Evolutionary conservation across 2,329 filamentous ascomycete genomes (phyloP).

Genomic region (Tolypocladium sp.): DNA sequence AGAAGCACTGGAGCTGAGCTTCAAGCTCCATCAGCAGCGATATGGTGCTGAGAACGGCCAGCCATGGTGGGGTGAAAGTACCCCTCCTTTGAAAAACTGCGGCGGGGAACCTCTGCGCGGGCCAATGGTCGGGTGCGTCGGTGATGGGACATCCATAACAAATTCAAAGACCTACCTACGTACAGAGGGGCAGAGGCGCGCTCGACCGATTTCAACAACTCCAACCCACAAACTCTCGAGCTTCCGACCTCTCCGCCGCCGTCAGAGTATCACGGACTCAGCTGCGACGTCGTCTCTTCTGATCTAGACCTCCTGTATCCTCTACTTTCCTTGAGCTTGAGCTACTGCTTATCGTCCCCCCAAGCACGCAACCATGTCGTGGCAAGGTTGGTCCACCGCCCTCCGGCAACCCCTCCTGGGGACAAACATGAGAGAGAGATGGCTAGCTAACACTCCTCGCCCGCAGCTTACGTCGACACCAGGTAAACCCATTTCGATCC

Average conservation of each 20-base stretch:
- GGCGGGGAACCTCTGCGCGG: conserved; percentile 5
- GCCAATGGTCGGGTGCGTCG: not conserved
- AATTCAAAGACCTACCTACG: not conserved
- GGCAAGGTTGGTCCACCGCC: conserved; percentile 52
- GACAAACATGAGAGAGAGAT: conserved; percentile 5
- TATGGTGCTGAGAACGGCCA: not conserved
- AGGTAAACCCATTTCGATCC: conserved; percentile 27
- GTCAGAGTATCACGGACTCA: not conserved
- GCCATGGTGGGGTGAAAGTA: conserved; percentile 7
- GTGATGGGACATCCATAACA: not conserved
- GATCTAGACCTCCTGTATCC: not conserved
- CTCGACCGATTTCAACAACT: not conserved
- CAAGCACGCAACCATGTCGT: conserved; percentile 49
- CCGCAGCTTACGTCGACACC: conserved; percentile 40
- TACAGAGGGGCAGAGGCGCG: not conserved
- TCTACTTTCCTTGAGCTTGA: conserved; percentile 1
- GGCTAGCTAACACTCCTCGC: conserved; percentile 3
- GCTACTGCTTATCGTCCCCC: conserved; percentile 1
- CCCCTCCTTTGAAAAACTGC: conserved; percentile 7
- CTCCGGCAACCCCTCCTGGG: conserved; percentile 16
- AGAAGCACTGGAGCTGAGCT: not conserved
- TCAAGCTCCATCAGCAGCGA: not conserved
- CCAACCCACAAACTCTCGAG: not conserved
- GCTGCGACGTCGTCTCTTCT: not conserved
- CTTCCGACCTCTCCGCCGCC: not conserved